Base-by-base conservation (phyloP, 2,329 filamentous ascomycete genomes). In the Apiospora malaysiana region DNA sequence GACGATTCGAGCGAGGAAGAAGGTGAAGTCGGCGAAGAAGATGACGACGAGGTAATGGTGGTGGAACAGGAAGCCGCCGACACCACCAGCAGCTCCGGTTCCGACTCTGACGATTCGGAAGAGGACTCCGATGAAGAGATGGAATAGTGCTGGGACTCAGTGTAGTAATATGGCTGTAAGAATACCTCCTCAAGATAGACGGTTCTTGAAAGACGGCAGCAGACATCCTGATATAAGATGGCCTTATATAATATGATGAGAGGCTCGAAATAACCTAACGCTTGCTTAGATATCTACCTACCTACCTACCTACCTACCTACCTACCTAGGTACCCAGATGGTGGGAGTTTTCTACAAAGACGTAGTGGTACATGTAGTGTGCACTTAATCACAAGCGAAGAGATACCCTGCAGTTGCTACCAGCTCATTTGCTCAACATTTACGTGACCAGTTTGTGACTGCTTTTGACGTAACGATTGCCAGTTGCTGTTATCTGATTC, bases 11-110 rank as follows among this genome's bases (percentile, higher is more conserved):
- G 68, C 45, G 75, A 73, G 23, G 75, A 74, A 59, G 76, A 79
- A 40, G 77, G 73, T n/a, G 73, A 73, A 63, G 63, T 72, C 67
- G 68, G 65, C 8, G 71, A 71, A 32, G 73, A 74, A 1, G 42
- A 69, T 23, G 37, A 12, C 23, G n/a, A 32, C 65, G 27, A 27
- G 70, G 71, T 51, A 68, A 67, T n/a, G 23, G 42, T 12, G 37
- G 40, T 47, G 27, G 66, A 40, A 23, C 23, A 45, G 37, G 72
- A 70, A 9, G 75, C 77, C 63, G 81, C 77, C 65, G 81, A 83
- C 72, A 77, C 77, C 16, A 84, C 83, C 16, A 85, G 84, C 69
- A 86, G 84, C 67, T 85, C 83, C 65, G 77, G 76, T 37, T 78
- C 77, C 40, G 77, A 78, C 37, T 75, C 71, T 16, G 42, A 45